Percentiles rank a stretch among this genome's conserved stretches.
Evolutionary conservation across 176 grass and related monocot species (phyloP).

Genomic region (Thalia dealbata): DNA sequence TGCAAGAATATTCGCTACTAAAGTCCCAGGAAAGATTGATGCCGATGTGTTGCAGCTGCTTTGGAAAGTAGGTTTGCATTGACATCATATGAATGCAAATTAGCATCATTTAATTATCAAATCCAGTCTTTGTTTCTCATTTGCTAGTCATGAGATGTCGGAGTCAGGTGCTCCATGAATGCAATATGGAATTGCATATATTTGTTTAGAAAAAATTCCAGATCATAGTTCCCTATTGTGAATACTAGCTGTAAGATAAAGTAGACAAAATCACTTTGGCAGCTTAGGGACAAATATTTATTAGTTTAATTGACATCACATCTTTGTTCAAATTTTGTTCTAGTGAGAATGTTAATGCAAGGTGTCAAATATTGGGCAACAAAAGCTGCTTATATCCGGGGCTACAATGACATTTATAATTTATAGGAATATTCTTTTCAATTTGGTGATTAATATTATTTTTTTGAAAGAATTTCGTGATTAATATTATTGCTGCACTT

Average conservation of each 20-base stretch:
- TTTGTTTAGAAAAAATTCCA: neutral
- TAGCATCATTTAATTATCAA: neutral
- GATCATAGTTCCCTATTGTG: neutral
- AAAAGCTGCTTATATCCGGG: neutral
- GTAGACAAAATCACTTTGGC: neutral
- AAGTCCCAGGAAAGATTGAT: constrained; percentile 99
- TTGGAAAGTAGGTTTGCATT: constrained; percentile 76
- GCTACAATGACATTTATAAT: neutral
- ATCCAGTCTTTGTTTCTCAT: neutral
- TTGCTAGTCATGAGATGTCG: neutral
- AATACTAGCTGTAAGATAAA: no score
- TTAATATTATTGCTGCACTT: neutral
- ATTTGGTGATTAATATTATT: neutral
- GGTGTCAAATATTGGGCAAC: neutral
- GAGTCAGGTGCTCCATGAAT: neutral
- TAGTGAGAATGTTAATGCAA: neutral
- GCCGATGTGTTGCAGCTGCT: constrained; percentile 95
- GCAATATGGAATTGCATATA: neutral
- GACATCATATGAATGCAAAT: neutral
- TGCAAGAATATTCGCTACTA: constrained; percentile 98
- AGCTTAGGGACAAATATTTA: neutral
- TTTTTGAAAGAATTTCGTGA: no score
- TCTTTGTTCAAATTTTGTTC: neutral
- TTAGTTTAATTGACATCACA: neutral
- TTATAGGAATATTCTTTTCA: neutral